phyloP scores from a whole-genome alignment of 805 yeast genomes.

The Pichia membranifaciens region DNA sequence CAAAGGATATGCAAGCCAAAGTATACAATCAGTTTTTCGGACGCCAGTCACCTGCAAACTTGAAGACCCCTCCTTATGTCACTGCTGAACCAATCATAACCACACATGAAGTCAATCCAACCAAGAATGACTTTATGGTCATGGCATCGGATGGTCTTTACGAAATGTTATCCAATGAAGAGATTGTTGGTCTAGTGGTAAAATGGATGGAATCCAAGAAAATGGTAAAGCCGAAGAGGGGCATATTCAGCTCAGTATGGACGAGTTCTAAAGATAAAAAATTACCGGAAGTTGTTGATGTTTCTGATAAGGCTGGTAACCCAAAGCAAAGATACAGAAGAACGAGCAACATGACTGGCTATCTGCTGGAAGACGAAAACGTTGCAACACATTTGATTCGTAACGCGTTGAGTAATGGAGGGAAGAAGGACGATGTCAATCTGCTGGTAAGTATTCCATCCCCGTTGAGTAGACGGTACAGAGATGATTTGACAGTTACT shows the following conservation, averaged over 20 bases:
- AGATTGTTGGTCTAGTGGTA: slow-evolving; percentile 85
- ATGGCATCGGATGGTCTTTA: slow-evolving; percentile 92
- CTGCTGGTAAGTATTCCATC: slow-evolving; percentile 87
- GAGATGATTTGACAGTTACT: slow-evolving; percentile 95
- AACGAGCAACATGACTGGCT: slow-evolving; percentile 32
- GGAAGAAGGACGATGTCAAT: slow-evolving; percentile 79
- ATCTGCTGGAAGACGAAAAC: slow-evolving; percentile 72
- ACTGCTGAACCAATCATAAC: slow-evolving; percentile 94
- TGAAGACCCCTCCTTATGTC: slow-evolving; percentile 91
- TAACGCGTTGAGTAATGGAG: slow-evolving; percentile 85
- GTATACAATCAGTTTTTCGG: slow-evolving; percentile 78
- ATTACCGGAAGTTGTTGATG: slow-evolving; percentile 58
- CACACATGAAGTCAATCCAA: slow-evolving; percentile 66
- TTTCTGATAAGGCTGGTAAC: slow-evolving; percentile 52
- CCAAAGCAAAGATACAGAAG: slow-evolving; percentile 74
- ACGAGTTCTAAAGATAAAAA: slow-evolving; percentile 32
- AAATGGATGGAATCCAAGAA: slow-evolving; percentile 83
- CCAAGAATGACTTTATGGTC: slow-evolving; percentile 77
- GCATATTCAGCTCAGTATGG: slow-evolving; percentile 38
- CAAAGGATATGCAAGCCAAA: slow-evolving; percentile 63
- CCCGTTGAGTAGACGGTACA: slow-evolving; percentile 83
- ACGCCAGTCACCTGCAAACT: slow-evolving; percentile 62
- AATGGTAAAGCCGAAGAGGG: slow-evolving; percentile 46
- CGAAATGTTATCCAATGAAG: slow-evolving; percentile 88
- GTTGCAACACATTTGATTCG: slow-evolving; percentile 90